These are phyloP conservation scores for Kodamaea sp. DNA, from an alignment of 1,139 yeast species.

Conservation along the genomic window DNA sequence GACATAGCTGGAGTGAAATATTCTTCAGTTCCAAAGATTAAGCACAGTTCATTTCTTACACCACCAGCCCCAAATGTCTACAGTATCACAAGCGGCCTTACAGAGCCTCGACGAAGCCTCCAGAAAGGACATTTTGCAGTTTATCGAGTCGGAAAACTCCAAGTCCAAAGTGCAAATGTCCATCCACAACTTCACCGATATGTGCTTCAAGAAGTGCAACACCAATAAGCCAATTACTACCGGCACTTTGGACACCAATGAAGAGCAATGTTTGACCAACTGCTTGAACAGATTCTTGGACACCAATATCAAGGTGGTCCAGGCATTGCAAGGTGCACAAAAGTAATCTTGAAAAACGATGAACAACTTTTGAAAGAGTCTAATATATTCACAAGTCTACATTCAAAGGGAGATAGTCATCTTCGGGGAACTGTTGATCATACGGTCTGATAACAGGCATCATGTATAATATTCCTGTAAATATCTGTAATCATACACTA, in stretches of 20 bases:
- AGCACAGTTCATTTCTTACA: too few relatives aligned
- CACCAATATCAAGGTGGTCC: constrained; percentile 82
- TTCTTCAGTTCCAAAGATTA: too few relatives aligned
- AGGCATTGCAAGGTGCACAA: constrained; percentile 46
- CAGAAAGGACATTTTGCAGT: constrained; percentile 71
- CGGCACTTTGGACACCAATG: constrained; percentile 54
- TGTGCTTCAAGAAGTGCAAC: constrained; percentile 88
- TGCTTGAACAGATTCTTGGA: constrained; percentile 87
- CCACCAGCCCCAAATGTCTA: constrained; percentile 46
- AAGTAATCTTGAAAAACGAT: too few relatives aligned
- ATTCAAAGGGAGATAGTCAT: too few relatives aligned
- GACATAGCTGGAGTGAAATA: too few relatives aligned
- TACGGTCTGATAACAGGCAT: too few relatives aligned
- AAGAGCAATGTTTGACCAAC: constrained; percentile 73
- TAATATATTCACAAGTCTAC: too few relatives aligned
- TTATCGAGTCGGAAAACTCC: constrained; percentile 81
- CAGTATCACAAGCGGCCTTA: constrained; percentile 59
- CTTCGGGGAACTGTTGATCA: too few relatives aligned
- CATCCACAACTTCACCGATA: constrained; percentile 82
- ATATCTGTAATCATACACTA: too few relatives aligned
- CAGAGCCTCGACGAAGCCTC: constrained; percentile 69
- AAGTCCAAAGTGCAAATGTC: constrained; percentile 87
- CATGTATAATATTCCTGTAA: too few relatives aligned
- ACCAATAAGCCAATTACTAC: constrained; percentile 48
- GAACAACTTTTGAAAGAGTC: too few relatives aligned